phyloP scores from a whole-genome alignment of 768 basidiomycete species.

The Sutorius australiensis region DNA sequence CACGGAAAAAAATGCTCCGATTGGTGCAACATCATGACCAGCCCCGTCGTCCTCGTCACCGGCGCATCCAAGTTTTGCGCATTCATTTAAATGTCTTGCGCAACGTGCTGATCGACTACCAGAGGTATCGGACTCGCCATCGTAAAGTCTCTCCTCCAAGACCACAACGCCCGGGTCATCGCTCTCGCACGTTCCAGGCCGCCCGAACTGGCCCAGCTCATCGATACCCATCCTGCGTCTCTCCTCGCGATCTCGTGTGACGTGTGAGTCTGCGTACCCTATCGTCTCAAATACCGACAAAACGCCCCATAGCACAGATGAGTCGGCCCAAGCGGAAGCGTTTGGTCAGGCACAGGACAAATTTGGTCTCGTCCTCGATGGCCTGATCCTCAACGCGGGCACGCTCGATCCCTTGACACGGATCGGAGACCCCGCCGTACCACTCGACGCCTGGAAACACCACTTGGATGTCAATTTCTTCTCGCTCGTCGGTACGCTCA shows the following conservation, averaged over 20 bases:
- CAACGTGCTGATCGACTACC: conserved; percentile 4
- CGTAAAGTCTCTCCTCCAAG: conserved; percentile 58
- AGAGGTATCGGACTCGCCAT: conserved; percentile 82
- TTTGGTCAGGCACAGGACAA: conserved; percentile 49
- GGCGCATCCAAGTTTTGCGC: conserved; percentile 74
- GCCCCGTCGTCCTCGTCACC: conserved; percentile 71
- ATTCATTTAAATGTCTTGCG: background rate
- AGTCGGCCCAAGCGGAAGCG: conserved; percentile 49
- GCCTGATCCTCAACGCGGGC: conserved; percentile 82
- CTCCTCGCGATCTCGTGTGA: conserved; percentile 66
- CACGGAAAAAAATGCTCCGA: conserved; percentile 14
- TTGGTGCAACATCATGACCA: conserved; percentile 20
- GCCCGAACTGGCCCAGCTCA: conserved; percentile 57
- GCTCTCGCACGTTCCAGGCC: conserved; percentile 70
- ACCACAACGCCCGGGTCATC: conserved; percentile 65
- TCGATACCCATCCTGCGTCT: conserved; percentile 31
- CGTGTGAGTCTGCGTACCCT: conserved; percentile 50
- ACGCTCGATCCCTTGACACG: conserved; percentile 65
- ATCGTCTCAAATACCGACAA: background rate
- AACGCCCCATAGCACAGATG: conserved; percentile 49
- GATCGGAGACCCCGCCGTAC: conserved; percentile 46
- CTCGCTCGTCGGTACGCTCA: conserved; percentile 69
- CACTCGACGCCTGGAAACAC: conserved; percentile 58
- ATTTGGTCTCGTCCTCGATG: conserved; percentile 63
- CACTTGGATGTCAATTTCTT: conserved; percentile 89